Percentiles rank a stretch among this genome's conserved stretches.
Conservation (phyloP, 805 yeast genomes). For the Lachancea dasiensis region DNA sequence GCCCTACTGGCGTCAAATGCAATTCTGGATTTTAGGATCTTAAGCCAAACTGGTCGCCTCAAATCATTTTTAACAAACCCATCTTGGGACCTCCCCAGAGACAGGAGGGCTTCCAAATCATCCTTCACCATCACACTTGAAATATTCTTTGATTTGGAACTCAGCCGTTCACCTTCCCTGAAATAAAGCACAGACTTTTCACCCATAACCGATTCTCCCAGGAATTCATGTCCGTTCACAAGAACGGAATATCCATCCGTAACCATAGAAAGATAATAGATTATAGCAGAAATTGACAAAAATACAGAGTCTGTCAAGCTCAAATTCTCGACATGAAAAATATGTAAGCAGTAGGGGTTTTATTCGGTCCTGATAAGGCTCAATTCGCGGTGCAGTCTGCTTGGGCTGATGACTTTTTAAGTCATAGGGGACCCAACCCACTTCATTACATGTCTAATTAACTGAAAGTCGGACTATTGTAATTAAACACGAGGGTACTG, state of each 20-base stretch:
- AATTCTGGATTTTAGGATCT: constrained; percentile 24
- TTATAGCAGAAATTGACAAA: too few species aligned
- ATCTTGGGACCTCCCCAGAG: constrained; percentile 20
- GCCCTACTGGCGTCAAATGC: not conserved
- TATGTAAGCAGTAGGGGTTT: too few species aligned
- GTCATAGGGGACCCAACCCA: too few species aligned
- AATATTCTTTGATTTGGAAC: constrained; percentile 2
- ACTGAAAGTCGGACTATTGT: too few species aligned
- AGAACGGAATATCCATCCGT: constrained; percentile 2
- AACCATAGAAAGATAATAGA: constrained; percentile 2
- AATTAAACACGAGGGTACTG: too few species aligned
- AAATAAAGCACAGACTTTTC: constrained; percentile 8
- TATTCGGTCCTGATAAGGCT: too few species aligned
- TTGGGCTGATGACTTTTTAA: too few species aligned
- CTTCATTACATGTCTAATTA: too few species aligned
- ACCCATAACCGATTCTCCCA: constrained; percentile 8
- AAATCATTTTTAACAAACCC: constrained; percentile 23
- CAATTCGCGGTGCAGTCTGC: too few species aligned
- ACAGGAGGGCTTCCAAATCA: constrained; percentile 13
- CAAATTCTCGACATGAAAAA: too few species aligned
- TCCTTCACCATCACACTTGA: constrained; percentile 12
- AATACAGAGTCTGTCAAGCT: too few species aligned
- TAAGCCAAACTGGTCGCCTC: constrained; percentile 21
- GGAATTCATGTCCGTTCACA: constrained; percentile 8
- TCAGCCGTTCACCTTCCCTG: constrained; percentile 7